phyloP scores from a whole-genome alignment of 306 rosid genomes.

The Acacia melanoxylon region DNA sequence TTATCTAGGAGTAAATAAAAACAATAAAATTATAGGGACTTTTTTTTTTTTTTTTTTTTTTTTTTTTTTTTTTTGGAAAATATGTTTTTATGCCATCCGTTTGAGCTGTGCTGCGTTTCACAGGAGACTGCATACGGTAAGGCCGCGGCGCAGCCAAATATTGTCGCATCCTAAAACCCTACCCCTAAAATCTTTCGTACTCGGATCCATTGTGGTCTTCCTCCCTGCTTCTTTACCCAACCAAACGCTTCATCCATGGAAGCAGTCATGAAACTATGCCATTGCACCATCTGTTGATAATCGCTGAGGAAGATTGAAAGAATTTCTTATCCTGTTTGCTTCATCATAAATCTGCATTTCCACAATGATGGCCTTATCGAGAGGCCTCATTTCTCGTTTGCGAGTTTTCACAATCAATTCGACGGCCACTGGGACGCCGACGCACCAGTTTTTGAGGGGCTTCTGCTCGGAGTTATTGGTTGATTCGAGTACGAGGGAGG shows the following conservation, averaged over 20 bases:
- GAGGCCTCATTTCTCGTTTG: constrained; percentile 67
- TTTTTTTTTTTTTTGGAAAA: no score
- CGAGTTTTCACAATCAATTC: constrained; percentile 39
- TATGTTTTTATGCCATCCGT: no score
- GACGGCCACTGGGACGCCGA: neutral
- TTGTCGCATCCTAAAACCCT: neutral
- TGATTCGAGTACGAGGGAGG: constrained; percentile 29
- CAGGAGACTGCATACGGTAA: neutral
- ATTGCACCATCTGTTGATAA: neutral
- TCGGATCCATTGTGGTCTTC: neutral
- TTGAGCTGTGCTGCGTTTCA: neutral
- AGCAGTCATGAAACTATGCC: neutral
- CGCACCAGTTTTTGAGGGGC: constrained; percentile 27
- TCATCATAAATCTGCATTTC: neutral
- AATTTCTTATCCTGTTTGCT: neutral
- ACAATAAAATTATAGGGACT: no score
- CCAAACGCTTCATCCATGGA: neutral
- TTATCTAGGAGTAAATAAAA: no score
- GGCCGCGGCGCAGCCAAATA: no score
- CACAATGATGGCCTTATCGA: constrained; percentile 69
- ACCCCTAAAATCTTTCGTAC: neutral
- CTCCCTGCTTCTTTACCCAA: neutral
- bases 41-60: no score
- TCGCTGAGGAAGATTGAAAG: neutral
- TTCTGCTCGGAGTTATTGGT: constrained; percentile 49